phyloP scores from a whole-genome alignment of 129 eudicot genomes.

The Saussurea involucrata region DNA sequence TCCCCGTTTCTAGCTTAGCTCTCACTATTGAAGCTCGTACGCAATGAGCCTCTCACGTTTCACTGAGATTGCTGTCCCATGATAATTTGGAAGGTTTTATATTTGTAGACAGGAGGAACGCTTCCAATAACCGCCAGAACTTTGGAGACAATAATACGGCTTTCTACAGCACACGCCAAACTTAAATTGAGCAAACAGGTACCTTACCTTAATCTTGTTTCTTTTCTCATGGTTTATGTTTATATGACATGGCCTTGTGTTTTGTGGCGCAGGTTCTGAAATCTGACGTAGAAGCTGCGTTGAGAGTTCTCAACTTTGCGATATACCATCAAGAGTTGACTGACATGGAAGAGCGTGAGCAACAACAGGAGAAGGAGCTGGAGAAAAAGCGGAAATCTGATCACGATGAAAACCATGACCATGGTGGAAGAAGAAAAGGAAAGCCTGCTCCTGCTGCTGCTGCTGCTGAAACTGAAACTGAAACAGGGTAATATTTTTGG shows the following conservation, averaged over 20 bases:
- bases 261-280: constrained; percentile 49
- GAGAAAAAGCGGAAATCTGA: constrained; percentile 50
- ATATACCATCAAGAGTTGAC: constrained; percentile 91
- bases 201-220: constrained; percentile 16
- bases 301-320: constrained; percentile 91
- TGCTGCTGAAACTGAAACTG: neutral
- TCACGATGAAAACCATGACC: constrained; percentile 35
- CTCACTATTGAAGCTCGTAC: no score
- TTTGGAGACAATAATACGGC: constrained; percentile 88
- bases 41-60: no score
- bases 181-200: constrained; percentile 91
- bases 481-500: constrained; percentile 17
- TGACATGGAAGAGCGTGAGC: constrained; percentile 95
- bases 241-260: neutral
- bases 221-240: neutral
- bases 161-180: constrained; percentile 98
- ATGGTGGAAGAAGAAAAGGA: constrained; percentile 16
- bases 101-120: constrained; percentile 78
- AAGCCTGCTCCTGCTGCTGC: neutral
- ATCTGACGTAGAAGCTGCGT: constrained; percentile 92
- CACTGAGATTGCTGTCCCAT: no score
- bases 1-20: no score
- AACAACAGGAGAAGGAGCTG: constrained; percentile 50
- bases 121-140: constrained; percentile 99
- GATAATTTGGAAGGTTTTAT: neutral